phyloP scores from a whole-genome alignment of 2,329 filamentous ascomycete genomes.

The Arthrobotrys pseudoclavata region DNA sequence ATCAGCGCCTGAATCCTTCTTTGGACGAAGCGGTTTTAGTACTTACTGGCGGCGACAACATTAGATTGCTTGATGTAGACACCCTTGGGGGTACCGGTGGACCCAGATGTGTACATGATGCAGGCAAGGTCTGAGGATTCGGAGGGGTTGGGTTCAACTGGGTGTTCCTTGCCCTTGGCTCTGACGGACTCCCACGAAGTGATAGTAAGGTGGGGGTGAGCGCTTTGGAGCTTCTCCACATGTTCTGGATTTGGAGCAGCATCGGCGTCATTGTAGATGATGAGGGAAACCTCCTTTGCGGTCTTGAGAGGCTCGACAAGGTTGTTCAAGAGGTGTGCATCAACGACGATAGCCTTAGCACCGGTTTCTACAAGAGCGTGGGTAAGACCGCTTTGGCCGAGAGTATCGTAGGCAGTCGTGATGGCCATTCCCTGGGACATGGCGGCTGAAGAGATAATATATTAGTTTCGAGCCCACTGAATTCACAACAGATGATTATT shows the following conservation, averaged over 20 bases:
- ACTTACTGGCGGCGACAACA: conserved; percentile 81
- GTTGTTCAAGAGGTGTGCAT: conserved; percentile 80
- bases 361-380: conserved; percentile 87
- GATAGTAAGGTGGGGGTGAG: conserved; percentile 71
- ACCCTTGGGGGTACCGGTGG: conserved; percentile 89
- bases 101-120: conserved; percentile 88
- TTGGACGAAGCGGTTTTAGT: neutral
- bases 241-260: conserved; percentile 71
- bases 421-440: conserved; percentile 89
- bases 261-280: conserved; percentile 74
- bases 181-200: conserved; percentile 72
- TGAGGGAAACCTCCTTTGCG: conserved; percentile 71
- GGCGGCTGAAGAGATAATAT: conserved; percentile 68
- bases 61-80: conserved; percentile 84
- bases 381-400: conserved; percentile 84
- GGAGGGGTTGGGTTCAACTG: conserved; percentile 78
- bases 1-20: conserved; percentile 25
- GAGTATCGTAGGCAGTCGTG: conserved; percentile 94
- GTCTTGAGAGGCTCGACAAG: conserved; percentile 73
- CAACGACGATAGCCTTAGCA: conserved; percentile 86
- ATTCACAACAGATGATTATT: neutral
- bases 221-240: conserved; percentile 71
- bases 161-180: conserved; percentile 75
- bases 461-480: conserved; percentile 11
- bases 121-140: conserved; percentile 84